phyloP scores from a whole-genome alignment of 306 rosid species.

The Inga oerstediana region DNA sequence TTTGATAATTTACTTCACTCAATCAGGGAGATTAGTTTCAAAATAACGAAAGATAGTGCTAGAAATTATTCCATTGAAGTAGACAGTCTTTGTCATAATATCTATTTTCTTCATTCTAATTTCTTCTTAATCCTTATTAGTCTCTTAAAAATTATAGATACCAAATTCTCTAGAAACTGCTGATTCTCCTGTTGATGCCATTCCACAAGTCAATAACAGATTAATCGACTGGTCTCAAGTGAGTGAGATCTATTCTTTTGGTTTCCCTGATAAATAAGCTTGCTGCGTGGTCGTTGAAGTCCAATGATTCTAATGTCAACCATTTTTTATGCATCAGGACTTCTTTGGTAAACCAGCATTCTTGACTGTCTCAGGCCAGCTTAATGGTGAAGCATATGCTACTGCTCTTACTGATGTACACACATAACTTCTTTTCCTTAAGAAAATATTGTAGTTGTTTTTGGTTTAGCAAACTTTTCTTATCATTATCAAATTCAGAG shows the following conservation, averaged over 20 bases:
- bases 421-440: neutral
- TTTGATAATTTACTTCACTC: conserved; percentile 1
- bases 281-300: conserved; percentile 18
- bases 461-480: neutral
- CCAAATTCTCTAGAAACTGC: conserved; percentile 71
- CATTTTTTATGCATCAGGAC: conserved; percentile 58
- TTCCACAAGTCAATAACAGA: conserved; percentile 72
- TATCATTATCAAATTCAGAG: conserved; percentile 15
- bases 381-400: conserved; percentile 95
- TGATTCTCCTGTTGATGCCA: conserved; percentile 67
- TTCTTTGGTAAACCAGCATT: conserved; percentile 95
- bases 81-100: neutral
- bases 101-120: conserved; percentile 6
- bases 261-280: conserved; percentile 18
- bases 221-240: conserved; percentile 94
- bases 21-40: neutral
- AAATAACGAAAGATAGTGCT: conserved; percentile 15
- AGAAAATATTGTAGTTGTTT: neutral
- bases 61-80: conserved; percentile 7
- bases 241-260: conserved; percentile 44
- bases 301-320: conserved; percentile 30
- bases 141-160: conserved; percentile 58
- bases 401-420: conserved; percentile 95
- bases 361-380: conserved; percentile 97
- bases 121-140: neutral